A percentile compares a stretch with the other conserved stretches of the same genome.
Conservation (phyloP, 805 yeast species). For the Debaryomyces hansenii region DNA sequence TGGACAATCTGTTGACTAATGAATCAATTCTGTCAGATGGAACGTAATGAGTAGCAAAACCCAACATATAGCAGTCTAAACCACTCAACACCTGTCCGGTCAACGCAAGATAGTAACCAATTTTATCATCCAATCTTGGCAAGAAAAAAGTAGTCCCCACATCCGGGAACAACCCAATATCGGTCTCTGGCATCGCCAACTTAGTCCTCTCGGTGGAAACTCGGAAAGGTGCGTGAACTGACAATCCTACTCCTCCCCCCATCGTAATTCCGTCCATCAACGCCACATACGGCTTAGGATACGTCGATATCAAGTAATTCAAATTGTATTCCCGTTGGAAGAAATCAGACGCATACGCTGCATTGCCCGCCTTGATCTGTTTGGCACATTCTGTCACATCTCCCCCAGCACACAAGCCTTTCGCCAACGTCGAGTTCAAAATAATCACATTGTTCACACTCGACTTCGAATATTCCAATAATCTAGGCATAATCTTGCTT, state of each 20-base stretch:
- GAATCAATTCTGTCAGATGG: conserved; percentile 62
- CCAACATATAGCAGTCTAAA: conserved; percentile 75
- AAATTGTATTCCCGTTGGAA: conserved; percentile 81
- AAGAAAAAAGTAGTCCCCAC: conserved; percentile 92
- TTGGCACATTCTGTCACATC: conserved; percentile 83
- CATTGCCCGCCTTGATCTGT: conserved; percentile 48
- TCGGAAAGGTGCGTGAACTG: conserved; percentile 89
- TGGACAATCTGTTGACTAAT: conserved; percentile 64
- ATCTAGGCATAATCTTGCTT: conserved; percentile 64
- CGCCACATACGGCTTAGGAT: conserved; percentile 82
- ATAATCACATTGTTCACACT: conserved; percentile 63
- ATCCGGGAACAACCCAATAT: conserved; percentile 94
- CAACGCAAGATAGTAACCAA: conserved; percentile 83
- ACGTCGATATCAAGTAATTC: conserved; percentile 78
- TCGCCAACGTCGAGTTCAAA: conserved; percentile 62
- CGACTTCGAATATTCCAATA: conserved; percentile 74
- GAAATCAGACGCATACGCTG: conserved; percentile 55
- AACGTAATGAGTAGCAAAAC: conserved; percentile 89
- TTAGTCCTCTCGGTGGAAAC: conserved; percentile 88
- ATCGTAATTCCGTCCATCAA: conserved; percentile 89
- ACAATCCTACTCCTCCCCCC: conserved; percentile 97
- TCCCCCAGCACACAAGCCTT: conserved; percentile 94
- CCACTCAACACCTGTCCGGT: conserved; percentile 83
- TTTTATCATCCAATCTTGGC: conserved; percentile 75
- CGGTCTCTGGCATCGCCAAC: conserved; percentile 98